Conservation (phyloP, 306 rosid species). For the Malus asiatica region DNA sequence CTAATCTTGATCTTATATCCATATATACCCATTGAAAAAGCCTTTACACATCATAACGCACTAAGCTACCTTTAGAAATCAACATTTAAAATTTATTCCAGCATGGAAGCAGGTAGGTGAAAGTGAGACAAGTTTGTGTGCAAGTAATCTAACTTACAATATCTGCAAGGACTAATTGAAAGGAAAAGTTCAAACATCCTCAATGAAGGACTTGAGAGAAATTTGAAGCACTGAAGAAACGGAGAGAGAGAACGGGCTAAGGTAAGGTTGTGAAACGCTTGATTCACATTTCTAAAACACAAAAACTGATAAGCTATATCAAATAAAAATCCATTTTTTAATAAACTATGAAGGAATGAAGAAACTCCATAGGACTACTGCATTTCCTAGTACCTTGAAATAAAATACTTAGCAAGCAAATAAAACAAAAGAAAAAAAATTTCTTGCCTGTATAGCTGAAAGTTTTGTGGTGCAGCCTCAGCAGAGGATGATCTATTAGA, state of each 20-base stretch:
- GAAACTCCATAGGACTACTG: neutral
- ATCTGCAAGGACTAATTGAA: neutral
- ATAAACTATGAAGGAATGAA: neutral
- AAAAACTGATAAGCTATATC: neutral
- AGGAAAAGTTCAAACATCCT: neutral
- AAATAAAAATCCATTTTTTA: neutral
- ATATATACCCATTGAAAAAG: neutral
- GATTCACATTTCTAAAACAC: neutral
- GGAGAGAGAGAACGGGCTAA: neutral
- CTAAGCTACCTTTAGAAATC: neutral
- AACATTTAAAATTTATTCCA: neutral
- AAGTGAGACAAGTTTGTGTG: neutral
- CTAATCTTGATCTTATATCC: neutral
- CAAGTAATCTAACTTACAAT: neutral
- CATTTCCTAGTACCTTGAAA: neutral
- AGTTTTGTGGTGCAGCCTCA: constrained; percentile 78
- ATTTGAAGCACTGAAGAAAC: neutral
- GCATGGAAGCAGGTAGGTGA: neutral
- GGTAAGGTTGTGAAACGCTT: neutral
- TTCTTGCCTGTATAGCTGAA: constrained; percentile 83
- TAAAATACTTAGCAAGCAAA: neutral
- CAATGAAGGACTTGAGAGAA: neutral
- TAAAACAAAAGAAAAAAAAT: neutral
- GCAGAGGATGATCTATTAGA: constrained; percentile 65
- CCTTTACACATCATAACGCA: constrained; percentile 3